Evolutionary conservation across 169 alveolate genomes (phyloP), one percentile per base, ranked within the genome.

Genomic region (Plasmodium gonderi): DNA sequence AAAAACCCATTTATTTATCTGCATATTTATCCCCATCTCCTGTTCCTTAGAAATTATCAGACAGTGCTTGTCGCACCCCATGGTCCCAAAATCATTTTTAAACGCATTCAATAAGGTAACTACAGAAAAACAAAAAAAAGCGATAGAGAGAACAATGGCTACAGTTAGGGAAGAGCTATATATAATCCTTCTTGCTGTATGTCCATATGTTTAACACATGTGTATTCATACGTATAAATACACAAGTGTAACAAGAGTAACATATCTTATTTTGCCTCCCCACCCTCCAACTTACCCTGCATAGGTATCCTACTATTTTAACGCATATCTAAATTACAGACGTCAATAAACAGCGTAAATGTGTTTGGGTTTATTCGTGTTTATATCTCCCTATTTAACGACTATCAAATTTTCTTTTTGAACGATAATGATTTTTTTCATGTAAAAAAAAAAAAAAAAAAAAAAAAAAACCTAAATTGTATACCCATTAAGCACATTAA

Each of bases 51-150:
- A 87, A 87, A 87, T 87, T 36, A 87, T 87, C 68, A 74, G 93
- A 45, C 93, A 87, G 68, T 87, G 42, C 68, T 54, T 87, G 51
- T 87, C 93, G 42, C 93, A 87, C 47, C 89, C 93, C 54, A 87
- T 74, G 85, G 93, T 75, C 6, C 93, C 93, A 8, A 75, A 29
- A 11, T 4, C 67, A 29, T 75, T 87, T 42, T 51, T 87, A 45
- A 75, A 51, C 54, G 17, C 68, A 54, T 87, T 87, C 79, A 42
- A 87, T 14, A 87, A 87, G 69, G 93, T 87, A 87, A 87, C n/a
- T 29, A 68, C 17, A 20, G 76, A 31, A 75, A 54, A 33, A 47
- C 17, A 49, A 47, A 75, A 2, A 11, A 45, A 76, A 8, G 36
- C 17, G n/a, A 4, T 76, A 23, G 38, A n/a, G 17, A n/a, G 20